Conservation (phyloP, 805 yeast species). For the Helenozyma baotianmanensis region DNA sequence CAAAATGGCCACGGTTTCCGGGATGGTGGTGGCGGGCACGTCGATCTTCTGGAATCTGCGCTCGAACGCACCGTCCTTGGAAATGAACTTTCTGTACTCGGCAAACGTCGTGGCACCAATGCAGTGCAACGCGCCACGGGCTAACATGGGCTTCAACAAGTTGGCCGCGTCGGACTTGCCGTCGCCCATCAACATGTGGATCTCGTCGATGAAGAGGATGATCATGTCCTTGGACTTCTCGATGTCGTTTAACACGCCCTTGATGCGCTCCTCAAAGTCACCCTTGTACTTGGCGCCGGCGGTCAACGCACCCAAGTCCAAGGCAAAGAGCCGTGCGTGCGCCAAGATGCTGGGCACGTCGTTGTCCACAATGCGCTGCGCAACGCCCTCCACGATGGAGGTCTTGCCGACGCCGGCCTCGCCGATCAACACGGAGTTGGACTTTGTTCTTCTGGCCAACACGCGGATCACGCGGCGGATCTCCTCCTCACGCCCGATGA, state of each 20-base stretch:
- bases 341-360: slow-evolving; percentile 90
- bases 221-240: slow-evolving; percentile 84
- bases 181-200: slow-evolving; percentile 99
- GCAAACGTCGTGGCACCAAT: slow-evolving; percentile 97
- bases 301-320: slow-evolving; percentile 92
- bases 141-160: slow-evolving; percentile 92
- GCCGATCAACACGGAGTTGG: slow-evolving; percentile 95
- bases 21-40: slow-evolving; percentile 87
- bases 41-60: slow-evolving; percentile 97
- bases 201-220: slow-evolving; percentile 91
- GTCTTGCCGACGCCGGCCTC: slow-evolving; percentile 99
- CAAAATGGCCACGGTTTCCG: slow-evolving; percentile 91
- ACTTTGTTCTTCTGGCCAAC: slow-evolving; percentile 93
- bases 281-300: slow-evolving; percentile 99
- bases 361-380: slow-evolving; percentile 91
- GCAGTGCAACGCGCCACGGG: slow-evolving; percentile 94
- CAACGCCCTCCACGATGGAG: slow-evolving; percentile 96
- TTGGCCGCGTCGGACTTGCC: slow-evolving; percentile 98
- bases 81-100: slow-evolving; percentile 87
- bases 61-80: slow-evolving; percentile 98
- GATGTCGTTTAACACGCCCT: slow-evolving; percentile 92
- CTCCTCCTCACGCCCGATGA: slow-evolving; percentile 98
- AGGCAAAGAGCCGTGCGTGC: slow-evolving; percentile 74
- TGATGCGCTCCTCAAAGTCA: slow-evolving; percentile 96
- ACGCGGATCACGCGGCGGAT: slow-evolving; percentile 93